Evolutionary conservation across 164 flowering plant genomes (phyloP).

Genomic region (Stephania yunnanensis): DNA sequence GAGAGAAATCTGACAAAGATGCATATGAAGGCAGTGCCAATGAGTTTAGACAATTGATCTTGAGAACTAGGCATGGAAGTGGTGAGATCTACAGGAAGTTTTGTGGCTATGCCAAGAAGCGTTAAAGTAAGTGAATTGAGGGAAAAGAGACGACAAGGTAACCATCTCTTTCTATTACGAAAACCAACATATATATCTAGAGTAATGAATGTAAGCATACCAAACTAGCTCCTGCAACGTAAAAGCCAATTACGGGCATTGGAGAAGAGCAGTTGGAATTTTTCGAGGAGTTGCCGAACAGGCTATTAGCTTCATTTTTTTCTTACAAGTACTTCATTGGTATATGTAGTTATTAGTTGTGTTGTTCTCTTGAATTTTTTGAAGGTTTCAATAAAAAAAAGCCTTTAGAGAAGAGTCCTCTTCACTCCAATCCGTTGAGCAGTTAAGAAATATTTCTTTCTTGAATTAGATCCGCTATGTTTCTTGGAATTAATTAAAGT

Average conservation of each 20-base stretch:
- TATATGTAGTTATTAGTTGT: too few relatives aligned
- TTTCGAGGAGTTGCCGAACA: too few relatives aligned
- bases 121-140: not conserved
- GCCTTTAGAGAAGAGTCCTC: too few relatives aligned
- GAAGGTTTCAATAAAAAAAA: too few relatives aligned
- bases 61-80: slow-evolving; percentile 4
- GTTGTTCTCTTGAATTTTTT: too few relatives aligned
- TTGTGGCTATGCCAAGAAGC: slow-evolving; percentile 1
- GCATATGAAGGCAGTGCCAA: not conserved
- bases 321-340: too few relatives aligned
- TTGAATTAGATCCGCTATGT: too few relatives aligned
- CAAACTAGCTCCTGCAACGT: not conserved
- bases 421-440: too few relatives aligned
- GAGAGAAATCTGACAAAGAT: too few relatives aligned
- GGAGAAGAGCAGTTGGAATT: not conserved
- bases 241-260: not conserved
- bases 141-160: slow-evolving; percentile 6
- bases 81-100: slow-evolving; percentile 11
- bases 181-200: not conserved
- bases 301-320: too few relatives aligned
- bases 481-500: too few relatives aligned
- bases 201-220: not conserved
- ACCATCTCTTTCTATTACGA: not conserved
- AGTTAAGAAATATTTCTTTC: too few relatives aligned
- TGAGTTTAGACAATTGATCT: slow-evolving; percentile 11